phyloP scores from a whole-genome alignment of 1,284 basidiomycete species.

The Microbotryum violaceum region DNA sequence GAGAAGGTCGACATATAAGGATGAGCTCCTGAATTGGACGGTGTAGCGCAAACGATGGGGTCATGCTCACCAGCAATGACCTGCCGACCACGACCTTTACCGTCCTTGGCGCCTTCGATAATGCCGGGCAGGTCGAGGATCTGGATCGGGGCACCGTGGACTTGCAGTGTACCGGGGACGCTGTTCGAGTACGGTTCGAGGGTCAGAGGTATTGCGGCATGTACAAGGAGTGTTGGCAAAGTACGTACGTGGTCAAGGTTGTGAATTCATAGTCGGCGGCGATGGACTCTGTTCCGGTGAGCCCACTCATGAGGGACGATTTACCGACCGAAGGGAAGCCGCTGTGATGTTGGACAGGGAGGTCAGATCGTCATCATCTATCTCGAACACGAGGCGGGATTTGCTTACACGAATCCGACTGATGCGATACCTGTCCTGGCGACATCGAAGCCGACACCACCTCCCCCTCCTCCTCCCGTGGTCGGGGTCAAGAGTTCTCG shows the following conservation, averaged over 20 bases:
- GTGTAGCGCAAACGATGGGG: not conserved
- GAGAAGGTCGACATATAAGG: not conserved
- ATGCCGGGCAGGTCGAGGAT: constrained; percentile 62
- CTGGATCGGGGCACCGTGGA: constrained; percentile 83
- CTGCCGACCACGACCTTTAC: constrained; percentile 94
- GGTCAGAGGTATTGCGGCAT: not conserved
- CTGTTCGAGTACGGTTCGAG: constrained; percentile 49
- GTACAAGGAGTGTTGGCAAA: not conserved
- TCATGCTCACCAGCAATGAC: constrained; percentile 67
- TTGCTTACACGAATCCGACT: constrained; percentile 75
- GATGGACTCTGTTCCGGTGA: constrained; percentile 95
- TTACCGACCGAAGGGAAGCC: constrained; percentile 49
- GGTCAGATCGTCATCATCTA: constrained; percentile 45
- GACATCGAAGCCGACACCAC: constrained; percentile 55
- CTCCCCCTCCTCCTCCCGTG: constrained; percentile 71
- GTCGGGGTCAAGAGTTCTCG: constrained; percentile 83
- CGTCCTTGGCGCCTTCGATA: constrained; percentile 97
- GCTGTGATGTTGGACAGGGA: constrained; percentile 11
- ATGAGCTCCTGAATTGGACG: not conserved
- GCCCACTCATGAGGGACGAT: constrained; percentile 95
- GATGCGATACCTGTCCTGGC: constrained; percentile 91
- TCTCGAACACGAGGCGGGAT: constrained; percentile 35
- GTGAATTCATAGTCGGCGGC: constrained; percentile 99
- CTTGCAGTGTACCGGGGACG: constrained; percentile 86
- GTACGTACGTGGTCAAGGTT: constrained; percentile 41